Base-by-base conservation (phyloP, 176 grass and related monocot species). In the Juncus inflexus region DNA sequence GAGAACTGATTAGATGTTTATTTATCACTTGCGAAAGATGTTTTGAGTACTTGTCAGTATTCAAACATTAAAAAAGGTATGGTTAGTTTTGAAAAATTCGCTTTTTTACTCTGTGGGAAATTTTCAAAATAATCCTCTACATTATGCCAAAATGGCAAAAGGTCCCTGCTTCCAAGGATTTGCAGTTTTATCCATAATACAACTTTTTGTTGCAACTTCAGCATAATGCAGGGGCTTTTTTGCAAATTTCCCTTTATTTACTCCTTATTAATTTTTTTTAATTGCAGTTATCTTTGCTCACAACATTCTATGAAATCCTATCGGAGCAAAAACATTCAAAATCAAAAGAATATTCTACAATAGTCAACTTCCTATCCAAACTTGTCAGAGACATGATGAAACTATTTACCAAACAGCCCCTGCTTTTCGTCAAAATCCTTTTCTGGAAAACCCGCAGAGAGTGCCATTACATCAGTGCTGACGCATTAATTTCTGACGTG, bases 371-470 rank as follows among this genome's bases (percentile, higher is more conserved):
- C 77, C 87, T 97, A 61, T 86, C 84, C 61, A 91, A 97, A 78
- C 65, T 97, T 77, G 78, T 86, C 60, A 88, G 92, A 66, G 85
- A 91, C 50, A 91, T 97, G 87, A 15, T 97, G 63, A 89, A 79
- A 73, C 43, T 76, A 81, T 79, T 97, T 62, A 91, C 83, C 63
- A 83, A 91, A 71, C 87, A 86, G 14, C 92, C 87, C 35, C 73
- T 97, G 57, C 65, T 97, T 65, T 97, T 97, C 86, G 82, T 91
- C 78, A 87, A 97, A 12, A 65, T 91, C 71, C 77, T 97, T 15
- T 97, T 97, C 75, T 97, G 92, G 92, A 97, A 97, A 72, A 84
- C 92, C 3, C 71, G 80, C 43, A 97, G 80, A 77, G 92, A 97
- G 40, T 97, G 92, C 9, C 92, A 97, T 42, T 83, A 77, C 63